Base-by-base conservation (phyloP, 768 basidiomycete species). In the Suillus tomentosus region DNA sequence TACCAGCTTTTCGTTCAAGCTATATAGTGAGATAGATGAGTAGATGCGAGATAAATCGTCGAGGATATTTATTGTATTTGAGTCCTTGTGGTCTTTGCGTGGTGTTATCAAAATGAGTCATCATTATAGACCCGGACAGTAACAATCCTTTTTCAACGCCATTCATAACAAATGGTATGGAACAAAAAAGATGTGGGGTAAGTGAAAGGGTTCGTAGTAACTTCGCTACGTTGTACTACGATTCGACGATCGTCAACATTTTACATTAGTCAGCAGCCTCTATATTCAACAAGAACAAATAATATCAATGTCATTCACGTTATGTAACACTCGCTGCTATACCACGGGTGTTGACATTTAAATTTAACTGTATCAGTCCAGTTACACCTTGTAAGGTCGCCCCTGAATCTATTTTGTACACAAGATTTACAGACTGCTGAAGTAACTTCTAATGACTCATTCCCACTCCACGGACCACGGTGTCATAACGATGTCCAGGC, bases 1-100 rank as follows among this genome's bases (percentile, higher is more conserved):
- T 75, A 77, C 64, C 63, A 74, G 42, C 57, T 75, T 0, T 67
- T 66, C 60, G 47, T 77, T 14, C 57, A 55, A 50, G 34, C 65
- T 42, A 40, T 65, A 14, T 48, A 50, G 53, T 17, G n/a, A 27
- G 9, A 55, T 27, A 9, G 9, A 13, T 9, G 36, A 48, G 17
- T 55, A 57, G 36, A 57, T 10, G 59, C 22, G n/a, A 60, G 45
- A 53, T 22, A 19, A 8, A 24, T 62, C 2, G 15, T 39, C 22
- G 17, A 40, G 14, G 13, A 37, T 56, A 22, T 22, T 36, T 56
- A 22, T 22, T n/a, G 37, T 6, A 57, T 39, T 57, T 40, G 56
- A 40, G 22, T 8, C 37, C 39, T 40, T 15, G 37, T 39, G 13
- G 13, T 36, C 2, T 6, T 57, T 15, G 22, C 17, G 37, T 56